Evolutionary conservation across 768 basidiomycete species (phyloP).

Genomic region (Boletus subcaerulescens): DNA sequence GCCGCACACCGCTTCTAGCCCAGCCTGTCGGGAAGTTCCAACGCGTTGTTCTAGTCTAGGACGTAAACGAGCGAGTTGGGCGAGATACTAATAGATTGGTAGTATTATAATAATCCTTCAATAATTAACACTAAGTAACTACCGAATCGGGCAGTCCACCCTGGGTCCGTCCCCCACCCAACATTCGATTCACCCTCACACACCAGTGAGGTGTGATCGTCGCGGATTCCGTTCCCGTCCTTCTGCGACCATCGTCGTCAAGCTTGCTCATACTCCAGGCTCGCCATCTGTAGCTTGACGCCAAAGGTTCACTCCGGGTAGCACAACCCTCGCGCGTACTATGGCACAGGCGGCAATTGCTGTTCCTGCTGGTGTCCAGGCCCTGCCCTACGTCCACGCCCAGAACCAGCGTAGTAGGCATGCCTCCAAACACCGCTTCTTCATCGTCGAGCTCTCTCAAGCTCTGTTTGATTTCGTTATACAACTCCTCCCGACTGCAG

Average conservation of each 20-base stretch:
- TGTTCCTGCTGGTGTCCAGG: slow-evolving; percentile 18
- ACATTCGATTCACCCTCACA: slow-evolving; percentile 16
- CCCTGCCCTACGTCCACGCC: slow-evolving; percentile 27
- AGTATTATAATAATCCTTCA: background rate
- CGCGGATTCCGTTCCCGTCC: slow-evolving; percentile 23
- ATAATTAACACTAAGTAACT: slow-evolving; percentile 7
- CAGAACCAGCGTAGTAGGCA: slow-evolving; percentile 37
- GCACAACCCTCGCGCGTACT: background rate
- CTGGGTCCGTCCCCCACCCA: slow-evolving; percentile 14
- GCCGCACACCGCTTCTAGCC: too few species aligned
- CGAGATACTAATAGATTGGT: background rate
- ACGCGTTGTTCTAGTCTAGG: background rate
- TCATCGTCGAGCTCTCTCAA: slow-evolving; percentile 79
- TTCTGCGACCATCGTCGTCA: slow-evolving; percentile 11
- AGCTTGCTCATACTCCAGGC: slow-evolving; percentile 1
- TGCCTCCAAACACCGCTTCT: slow-evolving; percentile 53
- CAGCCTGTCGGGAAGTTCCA: too few species aligned
- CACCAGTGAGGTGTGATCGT: slow-evolving; percentile 25
- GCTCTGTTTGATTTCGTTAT: slow-evolving; percentile 93
- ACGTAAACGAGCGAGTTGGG: background rate
- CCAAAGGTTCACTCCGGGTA: background rate
- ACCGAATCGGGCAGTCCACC: slow-evolving; percentile 28
- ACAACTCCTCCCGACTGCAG: slow-evolving; percentile 83
- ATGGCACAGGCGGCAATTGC: slow-evolving; percentile 33
- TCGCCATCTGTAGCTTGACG: slow-evolving; percentile 4